These are phyloP conservation scores for Fusarium sp. DNA, from an alignment of 2,329 filamentous ascomycete species.

Conservation along the genomic window DNA sequence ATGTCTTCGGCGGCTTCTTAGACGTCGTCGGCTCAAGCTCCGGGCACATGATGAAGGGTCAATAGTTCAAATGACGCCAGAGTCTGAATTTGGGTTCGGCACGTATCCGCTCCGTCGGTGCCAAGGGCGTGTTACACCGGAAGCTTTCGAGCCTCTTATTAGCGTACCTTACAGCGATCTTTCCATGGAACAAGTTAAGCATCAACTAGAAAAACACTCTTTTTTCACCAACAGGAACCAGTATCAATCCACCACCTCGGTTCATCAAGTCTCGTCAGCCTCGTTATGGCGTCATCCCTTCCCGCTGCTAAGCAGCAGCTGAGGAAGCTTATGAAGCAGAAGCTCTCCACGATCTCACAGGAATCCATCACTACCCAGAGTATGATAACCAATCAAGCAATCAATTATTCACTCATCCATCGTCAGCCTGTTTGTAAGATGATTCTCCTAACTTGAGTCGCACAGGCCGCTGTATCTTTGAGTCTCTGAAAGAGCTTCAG, in stretches of 20 bases:
- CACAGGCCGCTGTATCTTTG: constrained; percentile 74
- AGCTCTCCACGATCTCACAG: constrained; percentile 70
- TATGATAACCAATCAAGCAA: constrained; percentile 57
- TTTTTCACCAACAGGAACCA: constrained; percentile 23
- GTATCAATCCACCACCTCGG: constrained; percentile 17
- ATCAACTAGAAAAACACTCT: constrained; percentile 17
- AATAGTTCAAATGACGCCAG: constrained; percentile 27
- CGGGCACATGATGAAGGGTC: constrained; percentile 24
- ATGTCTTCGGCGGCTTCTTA: constrained; percentile 4
- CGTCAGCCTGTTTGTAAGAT: constrained; percentile 8
- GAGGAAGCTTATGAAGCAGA: constrained; percentile 75
- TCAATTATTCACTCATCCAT: constrained; percentile 2
- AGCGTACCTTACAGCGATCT: constrained; percentile 16
- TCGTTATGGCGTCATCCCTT: constrained; percentile 65
- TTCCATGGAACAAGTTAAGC: constrained; percentile 16
- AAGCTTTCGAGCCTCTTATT: constrained; percentile 16
- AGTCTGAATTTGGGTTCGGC: constrained; percentile 28
- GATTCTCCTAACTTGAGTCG: constrained; percentile 35
- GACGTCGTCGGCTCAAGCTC: constrained; percentile 11
- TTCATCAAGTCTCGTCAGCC: constrained; percentile 23
- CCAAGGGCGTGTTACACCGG: constrained; percentile 25
- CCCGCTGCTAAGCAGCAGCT: constrained; percentile 81
- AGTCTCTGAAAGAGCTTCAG: constrained; percentile 72
- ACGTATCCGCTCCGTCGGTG: constrained; percentile 32
- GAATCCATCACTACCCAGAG: constrained; percentile 77